phyloP scores from a whole-genome alignment of 1,284 basidiomycete genomes.

The Moesziomyces sp. region DNA sequence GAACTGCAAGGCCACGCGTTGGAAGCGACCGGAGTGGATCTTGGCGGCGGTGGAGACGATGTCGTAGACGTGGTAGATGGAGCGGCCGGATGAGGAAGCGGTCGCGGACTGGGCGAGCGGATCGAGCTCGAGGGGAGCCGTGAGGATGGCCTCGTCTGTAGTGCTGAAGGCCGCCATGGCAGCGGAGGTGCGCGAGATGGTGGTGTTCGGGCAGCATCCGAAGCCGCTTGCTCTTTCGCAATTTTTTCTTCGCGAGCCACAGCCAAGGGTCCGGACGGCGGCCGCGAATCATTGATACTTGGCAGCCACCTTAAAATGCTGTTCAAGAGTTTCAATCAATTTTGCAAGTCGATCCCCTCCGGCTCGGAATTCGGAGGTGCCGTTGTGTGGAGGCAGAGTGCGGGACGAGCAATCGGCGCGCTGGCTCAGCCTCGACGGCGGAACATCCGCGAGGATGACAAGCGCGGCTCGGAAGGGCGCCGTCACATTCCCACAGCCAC shows the following conservation, averaged over 20 bases:
- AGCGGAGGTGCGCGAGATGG: not conserved
- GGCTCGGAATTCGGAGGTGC: conserved; percentile 23
- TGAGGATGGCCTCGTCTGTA: conserved; percentile 62
- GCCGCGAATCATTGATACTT: no score
- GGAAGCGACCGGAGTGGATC: conserved; percentile 33
- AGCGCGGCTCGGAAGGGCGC: not conserved
- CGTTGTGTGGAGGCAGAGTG: conserved; percentile 14
- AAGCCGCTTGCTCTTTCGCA: not conserved
- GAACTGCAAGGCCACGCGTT: conserved; percentile 81
- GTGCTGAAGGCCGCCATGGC: conserved; percentile 56
- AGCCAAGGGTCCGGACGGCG: no score
- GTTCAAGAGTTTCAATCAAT: conserved; percentile 16
- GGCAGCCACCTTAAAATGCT: no score
- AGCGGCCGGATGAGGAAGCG: conserved; percentile 44
- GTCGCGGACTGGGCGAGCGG: conserved; percentile 53
- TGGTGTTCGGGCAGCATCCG: not conserved
- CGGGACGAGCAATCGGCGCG: not conserved
- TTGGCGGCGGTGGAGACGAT: conserved; percentile 46
- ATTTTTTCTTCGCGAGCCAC: conserved; percentile 5
- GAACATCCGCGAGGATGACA: conserved; percentile 18
- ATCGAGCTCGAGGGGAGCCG: conserved; percentile 53
- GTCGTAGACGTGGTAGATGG: conserved; percentile 58
- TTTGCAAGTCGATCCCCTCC: not conserved
- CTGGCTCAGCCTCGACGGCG: conserved; percentile 1
- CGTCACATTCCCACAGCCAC: no score